Evolutionary conservation across 192 early-diverging fungal species (phyloP), one percentile per base, ranked within the genome.

Genomic region (Funneliformis mosseae): DNA sequence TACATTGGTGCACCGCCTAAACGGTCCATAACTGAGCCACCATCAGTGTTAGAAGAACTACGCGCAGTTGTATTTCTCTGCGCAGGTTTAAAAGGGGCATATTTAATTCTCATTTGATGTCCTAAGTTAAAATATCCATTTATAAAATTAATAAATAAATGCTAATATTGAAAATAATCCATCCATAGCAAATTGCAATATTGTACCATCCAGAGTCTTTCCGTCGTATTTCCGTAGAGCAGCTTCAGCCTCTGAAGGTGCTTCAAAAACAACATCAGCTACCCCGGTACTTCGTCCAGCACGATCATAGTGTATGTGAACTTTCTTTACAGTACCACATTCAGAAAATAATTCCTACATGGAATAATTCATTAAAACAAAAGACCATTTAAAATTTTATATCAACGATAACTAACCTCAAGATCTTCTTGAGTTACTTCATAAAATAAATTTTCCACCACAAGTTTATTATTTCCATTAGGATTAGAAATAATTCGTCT

Each of bases 381-480:
- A 8, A 55, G 23, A 8, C 9, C 14, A 6, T 41, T 7, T 23
- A 55, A 33, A 50, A 18, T 21, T 55, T 46, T 61, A 23, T 38
- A 78, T 68, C 18, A 66, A 43, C 12, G 79, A 59, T 61, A 38
- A 48, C 62, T 21, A 80, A 90, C 89, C 81, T 86, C 77, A 50
- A 90, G 79, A 74, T 90, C 89, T 33, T 85, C 81, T 83, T 89
- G 82, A 21, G 89, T 90, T 16, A 90, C 89, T 76, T 88, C 84
- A 77, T 90, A 90, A 73, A 88, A 87, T 70, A 90, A 55, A 71
- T 90, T 90, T 74, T 90, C 89, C 16, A 90, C 85, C 59, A 78
- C 48, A 9, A 86, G 70, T 81, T 83, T 86, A 48, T 77, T 23
- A 64, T 84, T 84, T 50, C 76, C 69, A 46, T 46, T 68, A 23